These are phyloP conservation scores for Thymus quinquecostatus DNA, from an alignment of 257 asterid genomes.

Conservation along the genomic window DNA sequence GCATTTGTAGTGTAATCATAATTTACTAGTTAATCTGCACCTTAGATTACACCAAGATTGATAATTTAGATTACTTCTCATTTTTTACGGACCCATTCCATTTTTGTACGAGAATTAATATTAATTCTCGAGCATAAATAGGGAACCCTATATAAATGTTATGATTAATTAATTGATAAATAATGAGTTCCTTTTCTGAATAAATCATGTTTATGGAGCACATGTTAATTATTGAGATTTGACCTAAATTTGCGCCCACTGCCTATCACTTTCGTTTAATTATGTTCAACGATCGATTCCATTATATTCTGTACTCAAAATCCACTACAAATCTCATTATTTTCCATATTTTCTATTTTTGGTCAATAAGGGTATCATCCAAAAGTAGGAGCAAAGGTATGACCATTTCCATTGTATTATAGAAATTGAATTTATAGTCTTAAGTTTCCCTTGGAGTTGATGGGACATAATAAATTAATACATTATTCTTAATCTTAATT, in stretches of 20 bases:
- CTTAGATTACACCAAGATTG: too few species aligned
- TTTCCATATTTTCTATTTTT: not conserved
- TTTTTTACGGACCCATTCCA: too few species aligned
- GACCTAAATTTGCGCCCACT: not conserved
- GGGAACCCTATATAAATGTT: not conserved
- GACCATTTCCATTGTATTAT: not conserved
- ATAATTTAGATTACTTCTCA: too few species aligned
- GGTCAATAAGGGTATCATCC: not conserved
- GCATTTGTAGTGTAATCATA: too few species aligned
- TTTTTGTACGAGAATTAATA: too few species aligned
- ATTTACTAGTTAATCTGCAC: too few species aligned
- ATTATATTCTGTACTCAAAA: not conserved
- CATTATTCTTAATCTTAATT: too few species aligned
- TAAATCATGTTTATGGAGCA: not conserved
- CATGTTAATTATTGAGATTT: slow-evolving; percentile 4
- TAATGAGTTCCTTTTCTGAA: not conserved
- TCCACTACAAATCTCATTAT: not conserved
- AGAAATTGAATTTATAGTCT: too few species aligned
- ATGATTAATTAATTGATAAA: not conserved
- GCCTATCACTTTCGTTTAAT: not conserved
- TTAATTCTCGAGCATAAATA: too few species aligned
- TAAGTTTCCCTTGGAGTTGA: too few species aligned
- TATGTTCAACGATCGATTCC: not conserved
- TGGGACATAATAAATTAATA: too few species aligned
- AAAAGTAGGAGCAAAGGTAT: not conserved